phyloP scores from a whole-genome alignment of 805 yeast species.

The Candida endomychidarum region DNA sequence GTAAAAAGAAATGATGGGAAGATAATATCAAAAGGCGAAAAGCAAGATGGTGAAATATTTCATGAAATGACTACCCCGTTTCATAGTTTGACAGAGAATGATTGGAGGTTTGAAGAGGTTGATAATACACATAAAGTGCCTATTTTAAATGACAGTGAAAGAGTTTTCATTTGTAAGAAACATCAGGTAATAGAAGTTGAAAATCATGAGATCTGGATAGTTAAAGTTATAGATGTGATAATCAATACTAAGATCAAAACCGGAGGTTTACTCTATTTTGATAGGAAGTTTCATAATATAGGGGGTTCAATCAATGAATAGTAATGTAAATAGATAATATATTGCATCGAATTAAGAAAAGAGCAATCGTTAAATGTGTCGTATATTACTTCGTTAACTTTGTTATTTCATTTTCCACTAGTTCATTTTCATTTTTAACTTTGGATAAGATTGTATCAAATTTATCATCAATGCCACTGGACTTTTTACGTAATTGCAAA shows the following conservation, averaged over 20 bases:
- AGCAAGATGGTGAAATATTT: constrained; percentile 35
- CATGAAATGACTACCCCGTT: constrained; percentile 60
- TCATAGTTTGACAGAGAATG: constrained; percentile 26
- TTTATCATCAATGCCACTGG: constrained; percentile 30
- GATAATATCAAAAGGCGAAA: constrained; percentile 23
- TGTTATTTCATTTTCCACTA: constrained; percentile 4
- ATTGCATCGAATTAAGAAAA: no score
- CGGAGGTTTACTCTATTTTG: constrained; percentile 69
- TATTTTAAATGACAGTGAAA: constrained; percentile 54
- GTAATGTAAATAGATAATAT: constrained; percentile 1
- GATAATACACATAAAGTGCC: constrained; percentile 44
- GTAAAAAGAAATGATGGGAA: constrained; percentile 42
- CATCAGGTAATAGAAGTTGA: constrained; percentile 57
- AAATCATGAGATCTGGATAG: constrained; percentile 92
- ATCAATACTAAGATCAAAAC: constrained; percentile 26
- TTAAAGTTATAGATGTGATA: constrained; percentile 61
- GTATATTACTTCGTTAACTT: constrained; percentile 19
- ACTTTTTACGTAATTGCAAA: constrained; percentile 25
- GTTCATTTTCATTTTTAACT: constrained; percentile 18
- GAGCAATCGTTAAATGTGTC: background rate
- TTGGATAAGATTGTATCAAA: constrained; percentile 36
- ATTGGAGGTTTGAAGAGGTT: constrained; percentile 30
- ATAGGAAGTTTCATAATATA: constrained; percentile 56
- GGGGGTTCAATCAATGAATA: constrained; percentile 29
- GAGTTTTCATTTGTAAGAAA: constrained; percentile 61